Conservation (phyloP, 1,284 basidiomycete genomes). For the Boletellus sp. region DNA sequence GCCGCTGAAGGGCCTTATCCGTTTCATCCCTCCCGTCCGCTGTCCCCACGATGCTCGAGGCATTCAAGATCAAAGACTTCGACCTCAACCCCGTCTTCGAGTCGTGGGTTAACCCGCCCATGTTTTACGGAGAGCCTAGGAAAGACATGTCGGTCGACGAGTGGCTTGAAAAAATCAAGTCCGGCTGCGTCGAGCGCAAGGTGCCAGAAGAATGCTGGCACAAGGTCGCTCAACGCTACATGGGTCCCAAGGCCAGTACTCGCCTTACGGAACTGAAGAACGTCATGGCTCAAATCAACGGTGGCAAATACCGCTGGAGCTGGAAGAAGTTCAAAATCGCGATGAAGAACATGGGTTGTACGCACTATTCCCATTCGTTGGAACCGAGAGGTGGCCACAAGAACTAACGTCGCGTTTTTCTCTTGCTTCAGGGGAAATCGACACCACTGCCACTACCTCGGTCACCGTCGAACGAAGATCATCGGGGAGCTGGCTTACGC, state of each 20-base stretch:
- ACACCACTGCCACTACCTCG: slow-evolving; percentile 50
- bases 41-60: slow-evolving; percentile 50
- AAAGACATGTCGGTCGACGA: slow-evolving; percentile 64
- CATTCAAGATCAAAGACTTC: slow-evolving; percentile 72
- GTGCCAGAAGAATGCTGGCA: slow-evolving; percentile 76
- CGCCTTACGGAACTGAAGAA: slow-evolving; percentile 66
- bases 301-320: slow-evolving; percentile 70
- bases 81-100: slow-evolving; percentile 63
- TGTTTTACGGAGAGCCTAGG: slow-evolving; percentile 62
- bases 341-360: slow-evolving; percentile 76
- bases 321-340: slow-evolving; percentile 77
- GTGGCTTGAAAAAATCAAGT: slow-evolving; percentile 66
- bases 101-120: slow-evolving; percentile 60
- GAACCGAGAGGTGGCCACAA: background rate
- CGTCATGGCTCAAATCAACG: slow-evolving; percentile 68
- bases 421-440: slow-evolving; percentile 52
- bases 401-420: slow-evolving; percentile 1
- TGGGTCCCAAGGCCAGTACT: slow-evolving; percentile 59
- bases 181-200: slow-evolving; percentile 61
- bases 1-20: slow-evolving; percentile 6
- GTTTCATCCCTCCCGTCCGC: background rate
- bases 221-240: slow-evolving; percentile 69
- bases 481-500: slow-evolving; percentile 53
- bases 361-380: slow-evolving; percentile 31
- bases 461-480: slow-evolving; percentile 55